Conservation (phyloP, 2,329 filamentous ascomycete species). For the Fusarium equiseti region DNA sequence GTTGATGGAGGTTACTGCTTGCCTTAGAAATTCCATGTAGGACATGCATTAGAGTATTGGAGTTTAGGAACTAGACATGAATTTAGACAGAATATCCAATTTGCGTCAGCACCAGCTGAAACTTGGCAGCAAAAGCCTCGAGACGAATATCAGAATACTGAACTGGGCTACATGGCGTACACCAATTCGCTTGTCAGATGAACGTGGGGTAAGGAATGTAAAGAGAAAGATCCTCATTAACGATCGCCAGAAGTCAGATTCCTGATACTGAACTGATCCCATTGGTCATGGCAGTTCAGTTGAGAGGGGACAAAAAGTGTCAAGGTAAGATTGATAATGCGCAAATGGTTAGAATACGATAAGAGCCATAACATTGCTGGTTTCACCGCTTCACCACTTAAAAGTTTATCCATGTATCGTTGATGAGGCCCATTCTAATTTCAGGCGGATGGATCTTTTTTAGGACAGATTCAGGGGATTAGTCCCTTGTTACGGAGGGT, state of each 20-base stretch:
- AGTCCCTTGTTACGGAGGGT: conserved; percentile 3
- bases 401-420: conserved; percentile 8
- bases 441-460: conserved; percentile 2
- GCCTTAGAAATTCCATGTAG: conserved; percentile 51
- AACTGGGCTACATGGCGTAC: neutral
- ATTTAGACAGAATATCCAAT: neutral
- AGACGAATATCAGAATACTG: neutral
- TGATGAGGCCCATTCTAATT: conserved; percentile 20
- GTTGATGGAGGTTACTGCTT: conserved; percentile 80
- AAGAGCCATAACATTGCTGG: conserved; percentile 9
- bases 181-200: neutral
- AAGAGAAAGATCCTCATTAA: conserved; percentile 2
- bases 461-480: conserved; percentile 25
- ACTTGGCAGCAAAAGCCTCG: neutral
- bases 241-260: conserved; percentile 13
- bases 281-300: neutral
- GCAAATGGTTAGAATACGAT: conserved; percentile 23
- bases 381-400: conserved; percentile 28
- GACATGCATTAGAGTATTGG: neutral
- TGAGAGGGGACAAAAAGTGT: neutral
- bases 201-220: conserved; percentile 12
- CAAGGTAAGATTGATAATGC: neutral
- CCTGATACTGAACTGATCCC: neutral
- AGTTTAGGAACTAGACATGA: conserved; percentile 8
- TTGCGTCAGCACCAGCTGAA: neutral